Base-by-base conservation (phyloP, 148 eudicot genomes). In the Arctostaphylos glauca region DNA sequence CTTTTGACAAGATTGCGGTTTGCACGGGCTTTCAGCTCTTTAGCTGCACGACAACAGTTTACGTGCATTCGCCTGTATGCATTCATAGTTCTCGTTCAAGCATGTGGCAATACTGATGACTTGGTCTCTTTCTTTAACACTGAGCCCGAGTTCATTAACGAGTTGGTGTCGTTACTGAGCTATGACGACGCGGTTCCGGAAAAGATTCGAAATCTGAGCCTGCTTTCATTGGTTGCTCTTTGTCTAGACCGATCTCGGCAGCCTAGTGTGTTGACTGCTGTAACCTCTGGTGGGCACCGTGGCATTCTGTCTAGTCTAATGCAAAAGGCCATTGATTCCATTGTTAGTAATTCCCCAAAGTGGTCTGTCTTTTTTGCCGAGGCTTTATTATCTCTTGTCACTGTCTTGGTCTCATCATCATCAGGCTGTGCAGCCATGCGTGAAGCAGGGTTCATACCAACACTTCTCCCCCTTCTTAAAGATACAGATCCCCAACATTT, bases 401-500 rank as follows among this genome's bases (percentile, higher is more conserved):
- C 98, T 81, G 93, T 92, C 78, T 86, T 96, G 88, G 99, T 96
- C 62, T 92, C 98, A 13, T 92, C 99, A 21, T 93, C 99, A 25
- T 91, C 98, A 71, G 99, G 99, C 70, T 96, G 97, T 76, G 91
- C 97, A 80, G 97, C 99, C 73, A 91, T 96, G 99, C 98, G 99
- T 76, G 99, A 96, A 89, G 95, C 98, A 56, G 98, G 99, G 84
- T 96, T 96, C 84, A 96, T 96, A 88, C 99, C 98, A 4, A 94
- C 97, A 53, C 99, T 96, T 87, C 85, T 96, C 66, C 99, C 99
- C 78, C 94, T 96, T 72, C 94, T 96, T 75, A 96, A 94, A 87
- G 97, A 96, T 87, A 90, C 95, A 62, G 88, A 96, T 86, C 91
- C 99, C 47, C 98, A 93, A 85, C 99, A 96, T 83, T 86, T 96